Percentiles rank a stretch among this genome's conserved stretches.
Conservation (phyloP, 352 stramenopile species). For the Globisporangium viniferum region DNA sequence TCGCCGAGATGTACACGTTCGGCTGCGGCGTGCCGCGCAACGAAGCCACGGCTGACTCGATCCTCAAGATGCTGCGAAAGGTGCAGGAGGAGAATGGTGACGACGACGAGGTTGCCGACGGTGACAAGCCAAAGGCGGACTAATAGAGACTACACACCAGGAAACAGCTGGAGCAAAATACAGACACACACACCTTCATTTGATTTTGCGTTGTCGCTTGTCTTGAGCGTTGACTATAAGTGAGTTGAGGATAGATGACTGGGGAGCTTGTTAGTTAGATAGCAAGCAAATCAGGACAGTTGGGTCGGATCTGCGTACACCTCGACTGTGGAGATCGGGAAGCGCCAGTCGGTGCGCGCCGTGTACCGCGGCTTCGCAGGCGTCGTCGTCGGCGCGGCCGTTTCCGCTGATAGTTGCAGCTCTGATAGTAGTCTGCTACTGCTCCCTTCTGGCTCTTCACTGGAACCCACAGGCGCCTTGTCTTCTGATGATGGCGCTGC, state of each 20-base stretch:
- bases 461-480: neutral
- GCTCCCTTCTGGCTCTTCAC: slow-evolving; percentile 3
- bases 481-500: neutral
- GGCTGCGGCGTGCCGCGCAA: slow-evolving; percentile 76
- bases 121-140: neutral
- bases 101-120: neutral
- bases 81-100: slow-evolving; percentile 10
- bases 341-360: slow-evolving; percentile 53
- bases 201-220: neutral
- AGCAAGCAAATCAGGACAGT: slow-evolving; percentile 6
- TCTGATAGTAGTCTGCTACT: slow-evolving; percentile 13
- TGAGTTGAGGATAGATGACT: neutral
- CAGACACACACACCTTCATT: neutral
- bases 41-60: slow-evolving; percentile 72
- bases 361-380: slow-evolving; percentile 41
- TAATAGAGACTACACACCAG: neutral
- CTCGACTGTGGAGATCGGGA: slow-evolving; percentile 76
- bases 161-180: neutral
- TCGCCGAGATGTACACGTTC: slow-evolving; percentile 84
- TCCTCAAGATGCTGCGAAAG: slow-evolving; percentile 77
- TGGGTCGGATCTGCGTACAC: slow-evolving; percentile 51
- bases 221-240: neutral
- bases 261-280: neutral
- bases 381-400: neutral
- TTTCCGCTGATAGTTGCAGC: neutral